Base-by-base conservation (phyloP, 768 basidiomycete genomes). In the Crassisporium funariophilum region DNA sequence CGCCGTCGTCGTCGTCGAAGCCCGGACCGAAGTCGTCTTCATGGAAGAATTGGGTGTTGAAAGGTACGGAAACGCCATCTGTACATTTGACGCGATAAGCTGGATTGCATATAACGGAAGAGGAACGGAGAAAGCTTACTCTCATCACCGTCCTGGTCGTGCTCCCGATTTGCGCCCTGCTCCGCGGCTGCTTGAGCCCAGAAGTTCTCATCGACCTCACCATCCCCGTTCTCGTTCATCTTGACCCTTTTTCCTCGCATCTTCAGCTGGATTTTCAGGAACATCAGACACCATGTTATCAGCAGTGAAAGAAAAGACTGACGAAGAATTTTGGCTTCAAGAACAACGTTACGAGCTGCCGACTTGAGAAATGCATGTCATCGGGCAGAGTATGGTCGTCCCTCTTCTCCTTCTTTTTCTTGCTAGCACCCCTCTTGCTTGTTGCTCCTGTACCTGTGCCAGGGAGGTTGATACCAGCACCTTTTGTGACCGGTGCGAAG, bases 11-110 rank as follows among this genome's bases (percentile, higher is more conserved):
- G 49, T 84, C 87, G 35, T 87, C 88, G 53, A 82, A 84, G 10
- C 80, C 87, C 42, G 81, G 82, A 3, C 80, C 88, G 41, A 89
- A 90, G 50, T 94, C 93, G 50, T 90, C 91, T 48, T 97, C 94
- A 52, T 94, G 86, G 81, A 98, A 95, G 77, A 98, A 98, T 60
- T 98, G 95, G 0, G 95, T 95, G 56, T 88, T 89, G 68, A 97
- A 97, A 0, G 94, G 95, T 4, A 81, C 78, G 2, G 81, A 76
- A 44, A 71, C 79, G 24, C 76, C 84, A 36, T 74, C 73, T 7
- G 24, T 35, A 36, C 10, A 12, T 21, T 15, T 15, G 20, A 37
- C 29, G 31, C 23, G 5, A 37, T 37, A 40, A 17, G 2, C 35
- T 34, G n/a, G n/a, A n/a, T 47, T 27, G 33, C 8, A 13, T n/a